These are phyloP conservation scores for Cenococcum geophilum DNA, from an alignment of 495 filamentous ascomycete species.

Conservation along the genomic window DNA sequence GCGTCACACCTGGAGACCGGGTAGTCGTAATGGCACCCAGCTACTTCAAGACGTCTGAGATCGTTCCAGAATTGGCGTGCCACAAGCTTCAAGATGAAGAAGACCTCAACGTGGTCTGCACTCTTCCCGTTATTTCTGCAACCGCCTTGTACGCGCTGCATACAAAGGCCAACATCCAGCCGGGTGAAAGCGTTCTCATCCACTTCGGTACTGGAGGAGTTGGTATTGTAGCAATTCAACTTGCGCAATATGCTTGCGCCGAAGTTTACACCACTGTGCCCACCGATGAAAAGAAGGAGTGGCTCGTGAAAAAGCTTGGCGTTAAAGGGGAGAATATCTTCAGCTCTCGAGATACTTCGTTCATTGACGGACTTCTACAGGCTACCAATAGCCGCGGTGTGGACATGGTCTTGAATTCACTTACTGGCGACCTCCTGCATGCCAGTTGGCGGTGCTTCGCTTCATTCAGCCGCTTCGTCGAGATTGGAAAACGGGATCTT, in stretches of 20 bases:
- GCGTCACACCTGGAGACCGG: conserved; percentile 36
- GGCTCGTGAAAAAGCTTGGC: background rate
- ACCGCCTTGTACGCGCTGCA: conserved; percentile 53
- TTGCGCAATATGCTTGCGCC: conserved; percentile 1
- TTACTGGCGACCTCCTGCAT: conserved; percentile 2
- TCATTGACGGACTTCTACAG: background rate
- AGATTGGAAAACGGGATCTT: conserved; percentile 1
- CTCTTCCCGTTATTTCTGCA: conserved; percentile 50
- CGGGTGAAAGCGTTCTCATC: conserved; percentile 25
- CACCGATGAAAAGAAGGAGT: conserved; percentile 3
- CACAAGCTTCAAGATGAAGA: conserved; percentile 43
- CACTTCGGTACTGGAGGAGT: conserved; percentile 7
- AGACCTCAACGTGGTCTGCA: conserved; percentile 49
- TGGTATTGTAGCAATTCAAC: conserved; percentile 4
- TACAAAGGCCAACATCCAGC: conserved; percentile 32
- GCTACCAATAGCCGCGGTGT: conserved; percentile 6
- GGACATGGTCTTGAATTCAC: conserved; percentile 6
- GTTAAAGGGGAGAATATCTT: conserved; percentile 2
- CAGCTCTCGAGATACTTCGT: background rate
- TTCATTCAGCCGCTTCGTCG: background rate
- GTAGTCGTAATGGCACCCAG: conserved; percentile 38
- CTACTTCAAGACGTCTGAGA: conserved; percentile 38
- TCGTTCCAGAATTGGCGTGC: conserved; percentile 29
- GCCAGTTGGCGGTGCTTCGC: background rate
- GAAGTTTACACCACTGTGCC: conserved; percentile 4